Conservation (phyloP, 306 rosid genomes). For the Malus orientalis region DNA sequence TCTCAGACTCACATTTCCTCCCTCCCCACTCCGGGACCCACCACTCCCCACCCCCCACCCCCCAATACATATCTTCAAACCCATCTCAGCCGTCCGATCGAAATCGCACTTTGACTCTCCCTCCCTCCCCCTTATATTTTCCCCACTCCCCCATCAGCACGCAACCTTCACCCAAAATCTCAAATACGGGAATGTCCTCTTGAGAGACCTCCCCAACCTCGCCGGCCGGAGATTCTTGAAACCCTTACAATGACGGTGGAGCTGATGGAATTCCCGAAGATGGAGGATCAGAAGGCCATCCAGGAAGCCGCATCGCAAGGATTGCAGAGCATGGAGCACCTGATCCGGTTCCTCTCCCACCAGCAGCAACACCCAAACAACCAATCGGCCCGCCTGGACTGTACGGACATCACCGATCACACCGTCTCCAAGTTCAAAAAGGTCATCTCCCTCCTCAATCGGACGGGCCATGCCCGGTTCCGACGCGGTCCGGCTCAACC, state of each 20-base stretch:
- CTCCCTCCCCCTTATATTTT: conserved; percentile 22
- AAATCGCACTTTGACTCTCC: conserved; percentile 27
- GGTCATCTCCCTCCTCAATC: conserved; percentile 55
- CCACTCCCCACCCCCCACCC: neutral
- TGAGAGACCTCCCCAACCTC: conserved; percentile 5
- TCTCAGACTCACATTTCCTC: neutral
- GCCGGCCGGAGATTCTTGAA: neutral
- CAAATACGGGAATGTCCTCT: conserved; percentile 1
- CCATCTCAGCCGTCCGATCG: conserved; percentile 34
- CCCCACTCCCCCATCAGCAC: neutral
- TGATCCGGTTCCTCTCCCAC: conserved; percentile 48
- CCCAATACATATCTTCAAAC: conserved; percentile 28
- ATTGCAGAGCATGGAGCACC: conserved; percentile 63
- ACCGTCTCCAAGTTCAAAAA: conserved; percentile 69
- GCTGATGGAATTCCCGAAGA: conserved; percentile 46
- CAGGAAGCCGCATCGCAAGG: conserved; percentile 81
- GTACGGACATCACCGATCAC: conserved; percentile 49
- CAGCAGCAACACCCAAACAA: conserved; percentile 1
- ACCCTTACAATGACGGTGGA: conserved; percentile 52
- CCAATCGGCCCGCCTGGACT: conserved; percentile 31
- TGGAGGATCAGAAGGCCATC: conserved; percentile 70
- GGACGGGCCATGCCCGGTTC: conserved; percentile 94
- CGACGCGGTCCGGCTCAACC: conserved; percentile 70
- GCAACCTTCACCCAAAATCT: neutral
- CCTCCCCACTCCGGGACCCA: neutral